These are phyloP conservation scores for Barnettozyma vustinii DNA, from an alignment of 805 yeast species.

Conservation along the genomic window DNA sequence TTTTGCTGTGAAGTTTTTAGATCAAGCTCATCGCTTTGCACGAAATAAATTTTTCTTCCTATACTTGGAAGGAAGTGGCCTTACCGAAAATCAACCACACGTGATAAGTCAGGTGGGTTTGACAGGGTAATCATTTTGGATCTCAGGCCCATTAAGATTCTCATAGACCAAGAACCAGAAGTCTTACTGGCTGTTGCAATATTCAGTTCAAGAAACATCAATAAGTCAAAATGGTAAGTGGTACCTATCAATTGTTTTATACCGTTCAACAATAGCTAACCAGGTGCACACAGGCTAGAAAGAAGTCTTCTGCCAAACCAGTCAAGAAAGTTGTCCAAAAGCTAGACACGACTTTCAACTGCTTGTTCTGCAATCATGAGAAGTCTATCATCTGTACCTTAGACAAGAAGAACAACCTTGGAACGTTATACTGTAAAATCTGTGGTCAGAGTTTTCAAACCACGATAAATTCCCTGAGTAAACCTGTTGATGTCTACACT, in stretches of 20 bases:
- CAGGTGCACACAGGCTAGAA: slow-evolving; percentile 55
- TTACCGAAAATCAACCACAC: background rate
- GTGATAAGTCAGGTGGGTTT: background rate
- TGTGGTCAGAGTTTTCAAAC: slow-evolving; percentile 94
- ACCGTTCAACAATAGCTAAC: slow-evolving; percentile 1
- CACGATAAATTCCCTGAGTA: slow-evolving; percentile 68
- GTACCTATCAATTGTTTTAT: background rate
- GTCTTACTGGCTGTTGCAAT: too few species aligned
- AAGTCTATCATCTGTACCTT: slow-evolving; percentile 81
- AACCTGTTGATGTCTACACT: slow-evolving; percentile 90
- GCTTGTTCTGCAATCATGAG: slow-evolving; percentile 94
- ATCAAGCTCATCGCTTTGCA: slow-evolving; percentile 13
- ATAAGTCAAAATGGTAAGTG: slow-evolving; percentile 11
- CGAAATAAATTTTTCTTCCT: slow-evolving; percentile 13
- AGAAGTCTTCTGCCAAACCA: slow-evolving; percentile 80
- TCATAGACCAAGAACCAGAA: too few species aligned
- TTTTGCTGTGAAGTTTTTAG: background rate
- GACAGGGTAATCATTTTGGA: background rate
- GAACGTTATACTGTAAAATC: slow-evolving; percentile 80
- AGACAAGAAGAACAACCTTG: slow-evolving; percentile 82
- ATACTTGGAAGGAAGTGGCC: slow-evolving; percentile 1
- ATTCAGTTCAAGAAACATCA: background rate
- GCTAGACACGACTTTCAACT: slow-evolving; percentile 78
- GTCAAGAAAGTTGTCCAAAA: slow-evolving; percentile 70
- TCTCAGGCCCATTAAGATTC: background rate